phyloP scores from a whole-genome alignment of 2,329 filamentous ascomycete genomes.

The Penicillium oxalicum region DNA sequence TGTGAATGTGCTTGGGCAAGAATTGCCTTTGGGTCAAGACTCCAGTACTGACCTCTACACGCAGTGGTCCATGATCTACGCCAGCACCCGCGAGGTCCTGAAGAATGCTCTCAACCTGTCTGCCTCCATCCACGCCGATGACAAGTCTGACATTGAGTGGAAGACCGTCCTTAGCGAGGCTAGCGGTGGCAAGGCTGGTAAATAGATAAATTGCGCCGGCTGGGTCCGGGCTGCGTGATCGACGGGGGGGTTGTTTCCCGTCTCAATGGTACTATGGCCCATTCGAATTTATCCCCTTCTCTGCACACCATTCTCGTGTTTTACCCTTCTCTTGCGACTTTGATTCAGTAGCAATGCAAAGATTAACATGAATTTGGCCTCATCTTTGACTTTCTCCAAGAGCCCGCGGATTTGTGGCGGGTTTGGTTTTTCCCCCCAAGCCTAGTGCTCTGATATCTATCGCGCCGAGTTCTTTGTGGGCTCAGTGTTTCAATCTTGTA shows the following conservation, averaged over 20 bases:
- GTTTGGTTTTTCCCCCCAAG: no score
- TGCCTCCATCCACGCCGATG: slow-evolving; percentile 38
- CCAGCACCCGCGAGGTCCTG: slow-evolving; percentile 44
- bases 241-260: slow-evolving; percentile 11
- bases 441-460: no score
- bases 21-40: background rate
- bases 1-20: background rate
- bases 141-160: slow-evolving; percentile 40
- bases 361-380: slow-evolving; percentile 32
- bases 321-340: slow-evolving; percentile 1
- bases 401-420: no score
- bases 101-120: slow-evolving; percentile 45
- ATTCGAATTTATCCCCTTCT: slow-evolving; percentile 25
- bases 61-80: slow-evolving; percentile 47
- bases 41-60: slow-evolving; percentile 12
- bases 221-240: slow-evolving; percentile 31
- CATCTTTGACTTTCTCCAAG: no score
- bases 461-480: no score
- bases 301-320: slow-evolving; percentile 24
- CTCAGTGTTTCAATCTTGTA: no score
- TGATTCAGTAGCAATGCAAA: slow-evolving; percentile 34
- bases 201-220: slow-evolving; percentile 32
- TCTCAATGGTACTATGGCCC: slow-evolving; percentile 21
- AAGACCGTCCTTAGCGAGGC: slow-evolving; percentile 35
- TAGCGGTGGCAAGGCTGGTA: slow-evolving; percentile 37